A percentile compares a stretch with the other conserved stretches of the same genome.
These are phyloP conservation scores for Nicotiana rustica DNA, from an alignment of 305 asterid species.

Conservation along the genomic window DNA sequence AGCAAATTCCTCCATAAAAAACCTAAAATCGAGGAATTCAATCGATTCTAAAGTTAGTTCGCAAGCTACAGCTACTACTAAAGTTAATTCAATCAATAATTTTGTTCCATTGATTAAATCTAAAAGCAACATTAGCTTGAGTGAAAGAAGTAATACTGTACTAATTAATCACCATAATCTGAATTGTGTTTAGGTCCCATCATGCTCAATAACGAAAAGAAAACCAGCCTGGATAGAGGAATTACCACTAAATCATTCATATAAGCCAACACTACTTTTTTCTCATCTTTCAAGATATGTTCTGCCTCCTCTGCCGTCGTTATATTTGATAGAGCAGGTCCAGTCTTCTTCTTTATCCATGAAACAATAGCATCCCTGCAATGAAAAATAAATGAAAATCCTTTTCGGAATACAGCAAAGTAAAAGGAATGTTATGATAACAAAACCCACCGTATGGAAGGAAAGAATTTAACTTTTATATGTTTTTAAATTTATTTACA, in stretches of 20 bases:
- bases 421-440: background rate
- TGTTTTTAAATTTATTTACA: background rate
- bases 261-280: slow-evolving; percentile 69
- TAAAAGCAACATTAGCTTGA: slow-evolving; percentile 6
- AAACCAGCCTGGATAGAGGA: slow-evolving; percentile 27
- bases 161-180: background rate
- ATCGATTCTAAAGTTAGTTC: background rate
- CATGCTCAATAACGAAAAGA: background rate
- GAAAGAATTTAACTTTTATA: background rate
- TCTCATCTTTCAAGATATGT: slow-evolving; percentile 60
- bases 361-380: slow-evolving; percentile 81
- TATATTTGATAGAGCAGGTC: slow-evolving; percentile 68
- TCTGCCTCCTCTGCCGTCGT: slow-evolving; percentile 84
- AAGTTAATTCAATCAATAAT: too few relatives aligned
- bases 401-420: background rate
- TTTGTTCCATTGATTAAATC: background rate
- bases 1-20: background rate
- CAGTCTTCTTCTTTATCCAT: slow-evolving; percentile 90
- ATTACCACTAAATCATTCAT: slow-evolving; percentile 78
- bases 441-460: background rate
- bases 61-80: background rate
- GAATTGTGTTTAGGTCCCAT: background rate
- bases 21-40: slow-evolving; percentile 8
- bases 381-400: slow-evolving; percentile 23
- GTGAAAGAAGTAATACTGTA: background rate